Evolutionary conservation across 2,329 filamentous ascomycete genomes (phyloP).

Genomic region (Penicillium expansum): DNA sequence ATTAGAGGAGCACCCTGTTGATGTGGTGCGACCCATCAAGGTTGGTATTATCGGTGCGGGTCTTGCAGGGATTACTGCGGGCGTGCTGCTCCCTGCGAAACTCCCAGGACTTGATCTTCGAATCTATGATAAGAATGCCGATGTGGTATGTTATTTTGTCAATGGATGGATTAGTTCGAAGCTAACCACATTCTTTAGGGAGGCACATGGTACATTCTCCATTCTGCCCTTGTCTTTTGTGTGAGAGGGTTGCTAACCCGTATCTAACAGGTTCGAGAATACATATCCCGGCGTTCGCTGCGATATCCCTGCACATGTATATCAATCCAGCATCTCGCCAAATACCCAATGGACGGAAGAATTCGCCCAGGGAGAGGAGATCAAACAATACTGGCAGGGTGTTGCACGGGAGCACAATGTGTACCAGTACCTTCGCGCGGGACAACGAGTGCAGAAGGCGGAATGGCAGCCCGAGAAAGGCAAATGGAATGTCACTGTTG

Average conservation of each 20-base stretch:
- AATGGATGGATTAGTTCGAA: too few species aligned
- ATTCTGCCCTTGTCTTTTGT: not conserved
- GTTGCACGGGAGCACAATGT: constrained; percentile 64
- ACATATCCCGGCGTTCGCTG: constrained; percentile 65
- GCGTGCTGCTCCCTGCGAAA: constrained; percentile 64
- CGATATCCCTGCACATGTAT: constrained; percentile 68
- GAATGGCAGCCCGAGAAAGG: constrained; percentile 54
- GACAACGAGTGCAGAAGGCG: constrained; percentile 55
- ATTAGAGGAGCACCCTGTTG: constrained; percentile 48
- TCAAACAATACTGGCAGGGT: constrained; percentile 63
- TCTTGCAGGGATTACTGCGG: constrained; percentile 62
- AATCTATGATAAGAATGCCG: constrained; percentile 66
- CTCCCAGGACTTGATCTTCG: constrained; percentile 65
- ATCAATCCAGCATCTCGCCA: constrained; percentile 65
- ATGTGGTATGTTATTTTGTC: constrained; percentile 53
- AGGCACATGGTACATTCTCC: constrained; percentile 42
- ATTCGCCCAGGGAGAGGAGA: constrained; percentile 66
- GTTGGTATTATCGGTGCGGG: constrained; percentile 66
- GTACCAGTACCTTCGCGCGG: constrained; percentile 56
- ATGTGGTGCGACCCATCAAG: constrained; percentile 49
- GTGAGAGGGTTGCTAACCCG: constrained; percentile 11
- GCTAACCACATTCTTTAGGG: constrained; percentile 31
- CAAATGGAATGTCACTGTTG: constrained; percentile 55
- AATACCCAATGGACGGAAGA: constrained; percentile 68
- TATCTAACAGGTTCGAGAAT: constrained; percentile 39